Evolutionary conservation across 192 early-diverging fungal species (phyloP).

Genomic region (Gorgonomyces haynaldii): DNA sequence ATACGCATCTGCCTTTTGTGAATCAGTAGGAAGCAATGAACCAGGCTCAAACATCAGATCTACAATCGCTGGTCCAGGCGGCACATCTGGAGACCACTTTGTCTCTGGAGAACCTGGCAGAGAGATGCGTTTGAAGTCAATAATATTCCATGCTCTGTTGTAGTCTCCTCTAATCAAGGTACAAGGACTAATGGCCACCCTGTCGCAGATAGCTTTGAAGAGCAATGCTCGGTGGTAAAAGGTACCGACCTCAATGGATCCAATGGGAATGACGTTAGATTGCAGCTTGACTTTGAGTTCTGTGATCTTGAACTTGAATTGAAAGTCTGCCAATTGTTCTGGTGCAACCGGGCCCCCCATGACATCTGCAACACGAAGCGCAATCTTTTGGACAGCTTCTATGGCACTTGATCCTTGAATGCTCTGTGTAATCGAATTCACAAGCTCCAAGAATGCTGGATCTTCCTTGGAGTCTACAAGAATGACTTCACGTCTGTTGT

Average conservation of each 20-base stretch:
- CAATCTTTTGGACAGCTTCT: conserved; percentile 31
- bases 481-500: conserved; percentile 39
- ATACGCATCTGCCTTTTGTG: conserved; percentile 12
- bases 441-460: conserved; percentile 12
- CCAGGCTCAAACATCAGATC: conserved; percentile 47
- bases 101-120: background rate
- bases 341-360: conserved; percentile 37
- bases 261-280: conserved; percentile 37
- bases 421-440: background rate
- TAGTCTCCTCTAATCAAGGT: conserved; percentile 37
- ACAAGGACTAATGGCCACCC: conserved; percentile 27
- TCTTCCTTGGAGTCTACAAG: conserved; percentile 29
- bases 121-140: conserved; percentile 14
- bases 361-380: conserved; percentile 23
- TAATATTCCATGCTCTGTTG: conserved; percentile 37
- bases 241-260: conserved; percentile 27
- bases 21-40: conserved; percentile 20
- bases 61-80: conserved; percentile 24
- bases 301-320: conserved; percentile 41
- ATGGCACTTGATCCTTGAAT: conserved; percentile 6
- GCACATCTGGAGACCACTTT: conserved; percentile 6
- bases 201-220: conserved; percentile 43
- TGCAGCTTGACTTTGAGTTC: conserved; percentile 32
- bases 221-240: conserved; percentile 47
- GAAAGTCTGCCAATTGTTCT: conserved; percentile 7